Evolutionary conservation across 768 basidiomycete genomes (phyloP).

Genomic region (Termitomyces sp.): DNA sequence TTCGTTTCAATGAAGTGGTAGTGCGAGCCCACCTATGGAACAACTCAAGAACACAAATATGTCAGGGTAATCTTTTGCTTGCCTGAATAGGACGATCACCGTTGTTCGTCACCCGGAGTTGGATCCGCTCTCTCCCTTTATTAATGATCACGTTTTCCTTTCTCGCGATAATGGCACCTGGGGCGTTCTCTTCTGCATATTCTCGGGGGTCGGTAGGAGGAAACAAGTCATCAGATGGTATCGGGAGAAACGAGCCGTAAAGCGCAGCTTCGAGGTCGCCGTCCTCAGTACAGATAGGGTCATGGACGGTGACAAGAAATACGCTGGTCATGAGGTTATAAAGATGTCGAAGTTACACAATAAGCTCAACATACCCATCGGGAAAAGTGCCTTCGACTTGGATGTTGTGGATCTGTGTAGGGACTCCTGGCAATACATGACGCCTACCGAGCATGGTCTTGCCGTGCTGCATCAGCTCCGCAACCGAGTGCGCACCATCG

Average conservation of each 20-base stretch:
- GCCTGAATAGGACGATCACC: constrained; percentile 95
- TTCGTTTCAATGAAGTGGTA: constrained; percentile 95
- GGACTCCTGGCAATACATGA: constrained; percentile 84
- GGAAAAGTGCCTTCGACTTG: constrained; percentile 92
- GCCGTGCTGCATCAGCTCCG: constrained; percentile 91
- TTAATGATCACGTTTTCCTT: constrained; percentile 72
- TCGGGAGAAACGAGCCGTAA: constrained; percentile 91
- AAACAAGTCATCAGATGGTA: constrained; percentile 64
- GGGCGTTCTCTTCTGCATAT: constrained; percentile 48
- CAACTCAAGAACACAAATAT: constrained; percentile 1
- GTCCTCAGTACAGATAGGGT: constrained; percentile 82
- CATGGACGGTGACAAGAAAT: constrained; percentile 96
- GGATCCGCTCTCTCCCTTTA: constrained; percentile 59
- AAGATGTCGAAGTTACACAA: not conserved
- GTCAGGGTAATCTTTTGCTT: constrained; percentile 2
- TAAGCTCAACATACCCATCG: constrained; percentile 55
- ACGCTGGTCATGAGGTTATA: constrained; percentile 38
- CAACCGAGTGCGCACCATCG: constrained; percentile 82
- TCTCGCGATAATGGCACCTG: constrained; percentile 72
- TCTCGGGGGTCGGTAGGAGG: constrained; percentile 42
- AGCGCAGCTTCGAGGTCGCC: constrained; percentile 80
- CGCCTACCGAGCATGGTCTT: constrained; percentile 82
- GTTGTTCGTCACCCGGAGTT: constrained; percentile 77
- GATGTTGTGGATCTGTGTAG: constrained; percentile 72
- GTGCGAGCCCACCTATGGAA: constrained; percentile 77